Evolutionary conservation across 2,329 filamentous ascomycete genomes (phyloP).

Genomic region (Penicillium olsonii): DNA sequence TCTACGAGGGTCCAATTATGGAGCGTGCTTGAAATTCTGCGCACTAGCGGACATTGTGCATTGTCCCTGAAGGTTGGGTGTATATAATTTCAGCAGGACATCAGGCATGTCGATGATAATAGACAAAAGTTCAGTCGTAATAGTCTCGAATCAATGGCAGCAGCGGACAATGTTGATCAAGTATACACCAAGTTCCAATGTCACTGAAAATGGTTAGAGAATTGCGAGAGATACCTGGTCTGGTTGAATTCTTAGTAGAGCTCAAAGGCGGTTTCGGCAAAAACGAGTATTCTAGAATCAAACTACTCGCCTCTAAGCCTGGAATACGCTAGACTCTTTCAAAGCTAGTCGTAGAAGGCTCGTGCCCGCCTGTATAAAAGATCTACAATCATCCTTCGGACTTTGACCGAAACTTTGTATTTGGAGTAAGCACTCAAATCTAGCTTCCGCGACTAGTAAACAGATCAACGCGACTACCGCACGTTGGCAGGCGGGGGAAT

Average conservation of each 20-base stretch:
- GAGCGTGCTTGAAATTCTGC: constrained; percentile 7
- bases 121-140: no score
- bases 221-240: no score
- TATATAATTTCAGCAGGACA: not conserved
- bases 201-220: no score
- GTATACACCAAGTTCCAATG: no score
- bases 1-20: constrained; percentile 36
- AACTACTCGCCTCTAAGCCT: no score
- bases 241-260: no score
- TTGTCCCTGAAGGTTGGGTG: not conserved
- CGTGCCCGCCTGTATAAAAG: not conserved
- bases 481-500: not conserved
- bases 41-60: not conserved
- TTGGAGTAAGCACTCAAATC: not conserved
- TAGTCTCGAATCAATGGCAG: no score
- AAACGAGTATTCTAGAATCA: no score
- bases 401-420: not conserved
- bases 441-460: not conserved
- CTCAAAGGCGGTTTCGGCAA: no score
- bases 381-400: not conserved
- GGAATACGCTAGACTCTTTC: no score
- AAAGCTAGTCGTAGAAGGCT: not conserved
- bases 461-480: not conserved
- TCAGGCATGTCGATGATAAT: no score
- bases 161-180: no score